Evolutionary conservation across 805 yeast genomes (phyloP).

Genomic region (Kuraishia hungarica): DNA sequence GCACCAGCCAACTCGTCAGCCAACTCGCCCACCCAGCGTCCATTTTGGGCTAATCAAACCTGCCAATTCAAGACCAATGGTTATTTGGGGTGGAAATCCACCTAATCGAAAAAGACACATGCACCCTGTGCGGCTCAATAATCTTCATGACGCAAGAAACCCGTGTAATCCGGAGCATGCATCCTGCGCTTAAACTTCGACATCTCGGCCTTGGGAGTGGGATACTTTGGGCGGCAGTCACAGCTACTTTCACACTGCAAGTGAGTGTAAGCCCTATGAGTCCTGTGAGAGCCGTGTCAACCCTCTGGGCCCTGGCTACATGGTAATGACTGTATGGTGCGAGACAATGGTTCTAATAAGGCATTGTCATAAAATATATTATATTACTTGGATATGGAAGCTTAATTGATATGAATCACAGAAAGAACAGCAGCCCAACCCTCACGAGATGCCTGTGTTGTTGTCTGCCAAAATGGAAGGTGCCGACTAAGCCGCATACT

Average conservation of each 20-base stretch:
- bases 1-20: neutral
- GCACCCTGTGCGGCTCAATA: neutral
- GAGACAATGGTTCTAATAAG: no score
- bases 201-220: neutral
- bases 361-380: no score
- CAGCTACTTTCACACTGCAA: neutral
- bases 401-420: no score
- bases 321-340: no score
- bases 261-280: neutral
- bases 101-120: neutral
- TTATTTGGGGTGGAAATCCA: neutral
- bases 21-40: neutral
- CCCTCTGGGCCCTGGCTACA: neutral
- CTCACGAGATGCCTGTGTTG: no score
- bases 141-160: neutral
- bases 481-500: no score
- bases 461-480: no score
- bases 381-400: no score
- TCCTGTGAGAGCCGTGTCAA: no score
- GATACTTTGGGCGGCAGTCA: neutral
- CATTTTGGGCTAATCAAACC: neutral
- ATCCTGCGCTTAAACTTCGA: neutral
- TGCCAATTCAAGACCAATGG: neutral
- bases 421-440: no score
- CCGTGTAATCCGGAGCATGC: neutral